Evolutionary conservation across 2,329 filamentous ascomycete species (phyloP), one percentile per base, ranked within the genome.

Genomic region (Ilyonectria mors-panacis): DNA sequence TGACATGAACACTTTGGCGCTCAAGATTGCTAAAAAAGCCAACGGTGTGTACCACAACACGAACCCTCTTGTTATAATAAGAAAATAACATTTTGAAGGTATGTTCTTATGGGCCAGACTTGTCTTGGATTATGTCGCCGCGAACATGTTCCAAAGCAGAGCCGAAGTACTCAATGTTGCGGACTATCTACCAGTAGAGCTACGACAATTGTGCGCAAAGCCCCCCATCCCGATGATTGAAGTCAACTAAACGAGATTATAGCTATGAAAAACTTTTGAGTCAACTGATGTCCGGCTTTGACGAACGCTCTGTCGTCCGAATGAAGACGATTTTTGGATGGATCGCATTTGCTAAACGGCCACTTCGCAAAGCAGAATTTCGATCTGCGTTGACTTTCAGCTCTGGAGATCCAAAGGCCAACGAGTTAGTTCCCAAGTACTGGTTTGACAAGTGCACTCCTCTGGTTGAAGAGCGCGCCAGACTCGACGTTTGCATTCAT

Each of bases 321-420:
- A 45, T 81, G 5, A 70, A 63, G 19, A 75, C 68, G 1, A 74
- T 81, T 0, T 59, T 82, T 2, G 73, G 78, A 3, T 83, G 80
- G 81, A 76, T 83, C 15, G 78, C 80, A 0, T 82, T 79, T 55
- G 65, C 81, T 0, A 79, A 77, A 48, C 69, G 79, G 0, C 81
- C 81, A 1, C 68, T 83, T 1, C 70, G 69, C 37, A 78, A 71
- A 37, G 26, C 73, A 1, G 81, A 82, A 53, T 69, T 82, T 6
- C 66, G 72, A 12, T 82, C 80, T 1, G 81, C 80, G 0, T 55
- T 81, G 1, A 75, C 0, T 80, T 81, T 48, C 13, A 15, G 68
- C 69, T 13, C 26, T 57, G 1, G 68, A 65, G 48, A 74, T 9
- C 39, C 59, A 17, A 37, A 59, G 0, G 33, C 68, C 1, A 39